Evolutionary conservation across 129 eudicot species (phyloP), one percentile per base, ranked within the genome.

Genomic region (Daucus carota): DNA sequence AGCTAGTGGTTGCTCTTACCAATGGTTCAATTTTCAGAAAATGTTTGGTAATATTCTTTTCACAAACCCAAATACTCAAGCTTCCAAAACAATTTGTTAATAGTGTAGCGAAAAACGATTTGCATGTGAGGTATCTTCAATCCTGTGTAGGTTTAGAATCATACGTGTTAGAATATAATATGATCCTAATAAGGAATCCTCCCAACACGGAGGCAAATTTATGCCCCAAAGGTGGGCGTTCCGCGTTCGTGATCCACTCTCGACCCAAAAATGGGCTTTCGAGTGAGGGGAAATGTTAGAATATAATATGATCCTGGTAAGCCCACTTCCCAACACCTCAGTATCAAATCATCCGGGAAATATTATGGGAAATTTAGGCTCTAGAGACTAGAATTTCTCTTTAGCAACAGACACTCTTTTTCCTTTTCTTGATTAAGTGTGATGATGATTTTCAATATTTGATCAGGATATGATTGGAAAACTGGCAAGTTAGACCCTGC

Each of bases 11-110:
- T 91, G 93, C 80, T 88, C 96, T 63, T 94, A 94, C 62, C 82
- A 83, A 33, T 94, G 98, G 98, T 91, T 94, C 90, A 91, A 87
- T 76, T 94, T 94, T 84, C 98, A 94, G 73, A 91, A 89, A 76
- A 80, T 94, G 92, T 94, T 94, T 63, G 97, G 98, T 94, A 89
- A 47, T 26, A 43, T 16, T 26, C 26, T 42, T 0, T 69, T 78
- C 18, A 18, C 5, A 20, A 18, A 50, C 59, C 11, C 8, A n/a
- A 50, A 20, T n/a, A n/a, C 29, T 50, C 20, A 22, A 22, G 3
- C 11, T 50, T 3, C 60, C 28, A 18, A 50, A 50, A 50, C 6
- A 18, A 18, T 50, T 17, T 5, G 0, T 9, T 0, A 2, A 59
- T 12, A 38, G n/a, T 59, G 33, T 59, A 20, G 6, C 24, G 10